phyloP scores from a whole-genome alignment of 495 filamentous ascomycete genomes.

The Sordaria brevicollis region DNA sequence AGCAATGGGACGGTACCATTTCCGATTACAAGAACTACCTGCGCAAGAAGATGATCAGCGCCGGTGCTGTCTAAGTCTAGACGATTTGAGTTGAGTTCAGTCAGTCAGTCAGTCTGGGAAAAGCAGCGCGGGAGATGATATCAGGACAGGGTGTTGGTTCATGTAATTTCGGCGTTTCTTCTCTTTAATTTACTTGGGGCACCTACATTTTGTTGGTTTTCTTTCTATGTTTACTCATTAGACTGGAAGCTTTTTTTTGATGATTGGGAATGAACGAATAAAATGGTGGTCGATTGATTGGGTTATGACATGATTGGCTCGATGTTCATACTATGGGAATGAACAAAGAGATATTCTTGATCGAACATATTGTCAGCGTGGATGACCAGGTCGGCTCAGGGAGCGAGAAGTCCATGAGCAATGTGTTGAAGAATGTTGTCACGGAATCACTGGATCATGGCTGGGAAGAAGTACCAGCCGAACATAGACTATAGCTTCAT shows the following conservation, averaged over 20 bases:
- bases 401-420: too few relatives aligned
- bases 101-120: neutral
- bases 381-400: neutral
- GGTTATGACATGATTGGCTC: neutral
- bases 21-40: constrained; percentile 95
- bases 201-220: neutral
- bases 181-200: neutral
- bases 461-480: neutral
- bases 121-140: neutral
- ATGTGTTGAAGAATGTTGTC: neutral
- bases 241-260: neutral
- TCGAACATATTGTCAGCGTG: neutral
- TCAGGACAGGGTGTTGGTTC: neutral
- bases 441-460: neutral
- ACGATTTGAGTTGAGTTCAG: neutral
- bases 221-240: neutral
- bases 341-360: neutral
- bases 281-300: neutral
- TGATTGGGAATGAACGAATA: neutral
- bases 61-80: constrained; percentile 53
- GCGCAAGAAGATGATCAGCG: constrained; percentile 86
- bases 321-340: neutral
- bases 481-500: neutral
- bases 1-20: constrained; percentile 80
- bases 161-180: neutral